Conservation (phyloP, 495 filamentous ascomycete species). For the Acidiella bohemica region DNA sequence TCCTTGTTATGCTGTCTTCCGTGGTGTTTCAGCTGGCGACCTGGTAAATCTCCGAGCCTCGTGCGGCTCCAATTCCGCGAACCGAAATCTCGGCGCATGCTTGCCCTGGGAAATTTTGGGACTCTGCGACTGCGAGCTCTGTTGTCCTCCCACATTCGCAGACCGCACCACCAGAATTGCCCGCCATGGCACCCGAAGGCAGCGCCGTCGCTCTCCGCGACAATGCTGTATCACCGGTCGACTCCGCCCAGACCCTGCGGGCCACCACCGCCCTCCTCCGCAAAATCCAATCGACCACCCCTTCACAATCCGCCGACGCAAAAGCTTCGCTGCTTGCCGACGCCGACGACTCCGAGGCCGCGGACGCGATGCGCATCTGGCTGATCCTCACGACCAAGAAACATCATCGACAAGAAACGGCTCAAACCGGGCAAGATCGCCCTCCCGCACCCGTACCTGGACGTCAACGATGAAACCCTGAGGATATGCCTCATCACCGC, state of each 20-base stretch:
- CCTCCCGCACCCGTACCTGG: conserved; percentile 18
- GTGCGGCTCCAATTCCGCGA: too few species aligned
- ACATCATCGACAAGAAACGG: conserved; percentile 53
- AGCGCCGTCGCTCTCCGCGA: not conserved
- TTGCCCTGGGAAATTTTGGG: too few species aligned
- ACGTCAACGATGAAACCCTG: conserved; percentile 40
- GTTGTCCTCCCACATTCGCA: too few species aligned
- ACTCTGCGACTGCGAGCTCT: too few species aligned
- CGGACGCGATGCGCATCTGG: conserved; percentile 58
- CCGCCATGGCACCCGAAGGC: not conserved
- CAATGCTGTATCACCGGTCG: too few species aligned
- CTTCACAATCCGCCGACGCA: not conserved
- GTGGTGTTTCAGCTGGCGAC: too few species aligned
- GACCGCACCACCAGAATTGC: not conserved
- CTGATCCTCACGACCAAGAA: conserved; percentile 82
- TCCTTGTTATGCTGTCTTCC: too few species aligned
- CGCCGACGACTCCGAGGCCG: conserved; percentile 38
- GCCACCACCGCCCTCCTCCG: conserved; percentile 69
- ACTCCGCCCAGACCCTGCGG: conserved; percentile 52
- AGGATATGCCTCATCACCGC: conserved; percentile 67
- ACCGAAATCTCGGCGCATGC: too few species aligned
- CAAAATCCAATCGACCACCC: conserved; percentile 49
- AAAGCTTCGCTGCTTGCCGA: conserved; percentile 36
- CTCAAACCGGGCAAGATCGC: conserved; percentile 63
- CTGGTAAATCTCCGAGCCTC: too few species aligned